Base-by-base conservation (phyloP, 2,329 filamentous ascomycete genomes). In the Apiospora kogelbergensis region DNA sequence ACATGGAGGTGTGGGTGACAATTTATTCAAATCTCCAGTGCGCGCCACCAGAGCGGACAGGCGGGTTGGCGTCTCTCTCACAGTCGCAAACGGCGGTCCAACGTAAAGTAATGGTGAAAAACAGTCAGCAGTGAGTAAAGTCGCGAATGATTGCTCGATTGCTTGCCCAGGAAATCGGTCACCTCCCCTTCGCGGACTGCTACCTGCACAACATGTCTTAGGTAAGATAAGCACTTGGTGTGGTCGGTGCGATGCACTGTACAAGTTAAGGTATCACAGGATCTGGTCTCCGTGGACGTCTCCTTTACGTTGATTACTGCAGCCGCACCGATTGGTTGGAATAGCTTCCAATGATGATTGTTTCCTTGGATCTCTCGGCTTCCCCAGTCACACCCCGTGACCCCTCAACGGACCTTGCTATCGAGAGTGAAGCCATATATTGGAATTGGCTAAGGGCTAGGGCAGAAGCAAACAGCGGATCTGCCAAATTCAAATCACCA, bases 351-450 rank as follows among this genome's bases (percentile, higher is more conserved):
- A 60, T 57, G 24, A 37, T 11, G 20, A 30, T n/a, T 15, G 53
- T 33, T 37, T 20, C 20, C 26, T 33, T 13, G 17, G 26, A 33
- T 33, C 26, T 20, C 48, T 57, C 53, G 53, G 53, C 53, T 60
- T 60, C 53, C 53, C 53, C 53, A 60, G 53, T 60, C 53, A 37
- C 53, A 22, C 30, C 53, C 53, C 53, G 53, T 60, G 53, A 60
- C 53, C 40, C 40, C 53, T 60, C 53, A 30, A 9, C 53, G 30
- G 53, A 60, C 53, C 30, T 37, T 60, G 6, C 17, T 60, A 37
- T 60, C 30, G 26, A 33, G 33, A 30, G 15, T 57, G 26, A n/a
- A 20, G 6, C 26, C 45, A 9, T 13, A 10, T 26, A 30, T 26
- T 13, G 17, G 17, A 2, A 33, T 57, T 57, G n/a, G 48, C 30